Conservation (phyloP, 495 filamentous ascomycete species). For the Penicillium steckii region DNA sequence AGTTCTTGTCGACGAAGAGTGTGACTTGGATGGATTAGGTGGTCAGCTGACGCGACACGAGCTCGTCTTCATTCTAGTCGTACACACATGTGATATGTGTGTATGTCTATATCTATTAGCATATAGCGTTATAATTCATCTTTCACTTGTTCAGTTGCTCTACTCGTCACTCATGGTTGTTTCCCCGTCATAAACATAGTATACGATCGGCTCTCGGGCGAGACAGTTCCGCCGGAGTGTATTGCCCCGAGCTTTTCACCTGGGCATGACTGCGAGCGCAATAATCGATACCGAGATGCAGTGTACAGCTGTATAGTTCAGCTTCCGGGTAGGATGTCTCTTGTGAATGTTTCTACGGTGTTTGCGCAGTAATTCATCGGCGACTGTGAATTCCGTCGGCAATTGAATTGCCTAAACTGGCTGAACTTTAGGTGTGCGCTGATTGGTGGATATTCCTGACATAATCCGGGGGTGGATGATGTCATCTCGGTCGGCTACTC, state of each 20-base stretch:
- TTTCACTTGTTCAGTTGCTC: too few species aligned
- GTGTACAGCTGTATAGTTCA: neutral
- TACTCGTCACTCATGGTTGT: too few species aligned
- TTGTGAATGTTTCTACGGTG: too few species aligned
- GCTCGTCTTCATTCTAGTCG: too few species aligned
- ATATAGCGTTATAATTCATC: neutral
- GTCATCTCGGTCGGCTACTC: constrained; percentile 20
- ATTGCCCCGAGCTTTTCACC: constrained; percentile 16
- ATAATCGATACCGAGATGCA: neutral
- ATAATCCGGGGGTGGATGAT: constrained; percentile 22
- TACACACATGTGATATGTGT: too few species aligned
- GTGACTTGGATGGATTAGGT: constrained; percentile 63
- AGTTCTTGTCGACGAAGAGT: constrained; percentile 81
- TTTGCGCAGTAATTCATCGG: too few species aligned
- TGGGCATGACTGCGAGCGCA: neutral
- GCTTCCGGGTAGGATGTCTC: too few species aligned
- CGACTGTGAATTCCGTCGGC: constrained; percentile 22
- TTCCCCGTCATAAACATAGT: neutral
- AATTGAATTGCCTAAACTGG: constrained; percentile 8
- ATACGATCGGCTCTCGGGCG: constrained; percentile 3
- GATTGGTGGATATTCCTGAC: constrained; percentile 11
- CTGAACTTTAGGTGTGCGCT: neutral
- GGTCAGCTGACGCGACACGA: too few species aligned
- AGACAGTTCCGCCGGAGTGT: constrained; percentile 7
- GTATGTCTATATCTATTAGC: neutral